Evolutionary conservation across 2,329 filamentous ascomycete species (phyloP), one percentile per base, ranked within the genome.

Genomic region (Elsinoe perseae): DNA sequence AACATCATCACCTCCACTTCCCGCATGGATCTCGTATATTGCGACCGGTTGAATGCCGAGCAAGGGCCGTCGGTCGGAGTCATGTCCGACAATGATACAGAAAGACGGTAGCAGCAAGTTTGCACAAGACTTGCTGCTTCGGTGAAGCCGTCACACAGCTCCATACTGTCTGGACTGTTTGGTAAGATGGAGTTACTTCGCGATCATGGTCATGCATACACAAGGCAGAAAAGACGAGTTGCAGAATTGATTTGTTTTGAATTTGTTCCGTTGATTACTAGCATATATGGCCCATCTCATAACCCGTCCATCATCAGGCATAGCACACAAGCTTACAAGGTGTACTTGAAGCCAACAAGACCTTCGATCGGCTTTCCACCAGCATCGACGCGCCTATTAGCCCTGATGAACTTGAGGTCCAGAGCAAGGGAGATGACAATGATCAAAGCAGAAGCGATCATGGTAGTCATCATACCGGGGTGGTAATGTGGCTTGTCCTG

Each of bases 331-430:
- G 32, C 34, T 57, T 64, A 67, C 58, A 68, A 52, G 34, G 68
- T 70, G 50, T 70, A 70, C 46, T 66, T 62, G 62, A 70, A 70
- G 0, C 68, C 68, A 18, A 59, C 60, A 7, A 70, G 60, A 1
- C 68, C 66, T 58, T 68, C 68, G 38, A 70, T 68, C 18, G 65
- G 43, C 62, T 69, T 68, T 18, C 67, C 68, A 25, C 67, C 68
- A 23, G 61, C 60, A n/a, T 60, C 66, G 23, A 65, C 68, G 7
- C 66, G 59, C 65, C 66, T 67, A 58, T 70, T 70, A 12, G 67
- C 67, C 16, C 65, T 60, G 46, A 57, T 46, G 58, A 70, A 70
- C 61, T 68, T 69, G 10, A 67, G 50, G 18, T 64, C 62, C 56
- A 70, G 56, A 43, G 64, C n/a, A 7, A 56, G 43, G 0, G 66